These are phyloP conservation scores for Leccinum pachyderme DNA, from an alignment of 1,284 basidiomycete species.

Conservation along the genomic window DNA sequence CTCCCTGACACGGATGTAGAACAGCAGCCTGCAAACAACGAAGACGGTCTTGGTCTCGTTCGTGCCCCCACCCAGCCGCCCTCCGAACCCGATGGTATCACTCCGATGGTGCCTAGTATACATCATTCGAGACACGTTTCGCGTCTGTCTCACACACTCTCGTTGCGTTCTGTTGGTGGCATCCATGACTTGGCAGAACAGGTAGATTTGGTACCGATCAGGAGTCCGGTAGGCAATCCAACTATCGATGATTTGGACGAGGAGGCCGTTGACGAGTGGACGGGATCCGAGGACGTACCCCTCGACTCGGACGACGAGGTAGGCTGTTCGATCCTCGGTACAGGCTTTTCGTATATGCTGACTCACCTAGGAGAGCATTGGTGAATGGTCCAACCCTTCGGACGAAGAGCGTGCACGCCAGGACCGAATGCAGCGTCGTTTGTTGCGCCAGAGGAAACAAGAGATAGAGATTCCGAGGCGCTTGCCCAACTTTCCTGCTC, in stretches of 20 bases:
- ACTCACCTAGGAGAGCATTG: slow-evolving; percentile 60
- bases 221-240: slow-evolving; percentile 31
- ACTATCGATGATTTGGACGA: slow-evolving; percentile 40
- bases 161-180: slow-evolving; percentile 61
- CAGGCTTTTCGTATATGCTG: slow-evolving; percentile 7
- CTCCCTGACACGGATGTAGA: slow-evolving; percentile 25
- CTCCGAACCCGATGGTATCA: slow-evolving; percentile 36
- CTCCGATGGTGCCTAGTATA: slow-evolving; percentile 49
- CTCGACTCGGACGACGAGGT: slow-evolving; percentile 64
- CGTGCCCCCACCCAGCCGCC: slow-evolving; percentile 17
- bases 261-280: slow-evolving; percentile 73
- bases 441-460: slow-evolving; percentile 47
- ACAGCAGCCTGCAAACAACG: slow-evolving; percentile 28
- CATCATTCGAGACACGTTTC: slow-evolving; percentile 72
- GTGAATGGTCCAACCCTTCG: slow-evolving; percentile 86
- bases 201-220: slow-evolving; percentile 29
- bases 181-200: slow-evolving; percentile 34
- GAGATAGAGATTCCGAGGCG: slow-evolving; percentile 58
- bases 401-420: slow-evolving; percentile 79
- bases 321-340: slow-evolving; percentile 16
- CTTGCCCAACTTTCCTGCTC: slow-evolving; percentile 74
- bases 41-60: slow-evolving; percentile 16
- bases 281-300: slow-evolving; percentile 69
- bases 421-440: slow-evolving; percentile 58
- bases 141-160: slow-evolving; percentile 61